Percentiles rank a stretch among this genome's conserved stretches.
These are phyloP conservation scores for Tephrocybe sp. DNA, from an alignment of 768 basidiomycete genomes.

Conservation along the genomic window DNA sequence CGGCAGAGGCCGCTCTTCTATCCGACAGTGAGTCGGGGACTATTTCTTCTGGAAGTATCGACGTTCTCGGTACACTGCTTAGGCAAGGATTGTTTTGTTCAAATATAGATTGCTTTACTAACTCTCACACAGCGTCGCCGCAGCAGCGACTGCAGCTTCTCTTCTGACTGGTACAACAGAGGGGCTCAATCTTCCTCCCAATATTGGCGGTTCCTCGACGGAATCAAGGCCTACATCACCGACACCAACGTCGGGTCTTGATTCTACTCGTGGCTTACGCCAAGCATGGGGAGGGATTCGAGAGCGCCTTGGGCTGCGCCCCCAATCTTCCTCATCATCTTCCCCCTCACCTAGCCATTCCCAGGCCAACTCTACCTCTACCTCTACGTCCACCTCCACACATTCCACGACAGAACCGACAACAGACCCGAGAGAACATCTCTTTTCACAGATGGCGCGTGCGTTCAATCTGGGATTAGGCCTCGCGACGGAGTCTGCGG, in stretches of 20 bases:
- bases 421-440: slow-evolving; percentile 58
- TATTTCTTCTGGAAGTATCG: slow-evolving; percentile 73
- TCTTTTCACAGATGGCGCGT: slow-evolving; percentile 79
- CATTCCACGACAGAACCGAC: not conserved
- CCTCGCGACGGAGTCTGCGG: slow-evolving; percentile 27
- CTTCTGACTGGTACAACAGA: slow-evolving; percentile 72
- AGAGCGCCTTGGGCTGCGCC: slow-evolving; percentile 59
- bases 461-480: slow-evolving; percentile 75
- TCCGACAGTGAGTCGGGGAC: slow-evolving; percentile 22
- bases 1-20: too few species aligned
- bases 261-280: slow-evolving; percentile 45
- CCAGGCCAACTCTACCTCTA: slow-evolving; percentile 14
- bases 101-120: not conserved
- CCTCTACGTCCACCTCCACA: slow-evolving; percentile 3
- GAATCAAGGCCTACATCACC: slow-evolving; percentile 31
- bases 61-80: slow-evolving; percentile 78
- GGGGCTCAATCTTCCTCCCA: slow-evolving; percentile 50
- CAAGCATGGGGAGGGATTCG: slow-evolving; percentile 68
- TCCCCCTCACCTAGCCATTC: slow-evolving; percentile 18
- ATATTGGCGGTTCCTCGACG: not conserved
- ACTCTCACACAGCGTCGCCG: slow-evolving; percentile 60
- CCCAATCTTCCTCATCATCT: slow-evolving; percentile 10
- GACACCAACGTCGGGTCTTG: slow-evolving; percentile 40
- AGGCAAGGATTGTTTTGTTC: slow-evolving; percentile 45
- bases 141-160: slow-evolving; percentile 89